Evolutionary conservation across 805 yeast species (phyloP).

Genomic region (Phaffomyces opuntiae): DNA sequence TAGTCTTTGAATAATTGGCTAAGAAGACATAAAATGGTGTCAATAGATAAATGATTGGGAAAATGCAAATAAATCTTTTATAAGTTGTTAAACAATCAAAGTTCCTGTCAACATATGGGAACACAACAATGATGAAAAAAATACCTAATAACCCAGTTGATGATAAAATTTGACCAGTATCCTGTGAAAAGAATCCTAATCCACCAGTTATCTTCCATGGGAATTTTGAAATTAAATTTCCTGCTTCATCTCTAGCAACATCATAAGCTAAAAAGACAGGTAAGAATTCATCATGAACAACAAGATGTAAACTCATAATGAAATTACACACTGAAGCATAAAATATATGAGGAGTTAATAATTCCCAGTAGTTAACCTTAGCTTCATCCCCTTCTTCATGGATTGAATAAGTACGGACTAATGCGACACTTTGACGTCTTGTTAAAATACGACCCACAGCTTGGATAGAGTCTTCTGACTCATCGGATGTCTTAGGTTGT

Average conservation of each 20-base stretch:
- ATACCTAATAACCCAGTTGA: slow-evolving; percentile 17
- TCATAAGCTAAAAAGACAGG: slow-evolving; percentile 45
- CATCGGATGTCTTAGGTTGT: no score
- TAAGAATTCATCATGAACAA: slow-evolving; percentile 46
- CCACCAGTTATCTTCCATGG: slow-evolving; percentile 20
- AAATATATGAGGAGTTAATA: slow-evolving; percentile 26
- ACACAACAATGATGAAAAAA: slow-evolving; percentile 11
- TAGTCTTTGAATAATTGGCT: slow-evolving; percentile 12
- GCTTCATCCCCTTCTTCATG: slow-evolving; percentile 25
- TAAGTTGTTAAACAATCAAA: slow-evolving; percentile 16
- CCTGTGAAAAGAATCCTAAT: slow-evolving; percentile 12
- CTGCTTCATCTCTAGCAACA: slow-evolving; percentile 9
- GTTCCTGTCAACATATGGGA: slow-evolving; percentile 18
- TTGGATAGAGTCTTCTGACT: slow-evolving; percentile 20
- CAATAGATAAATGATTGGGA: slow-evolving; percentile 13
- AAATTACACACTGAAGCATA: slow-evolving; percentile 33
- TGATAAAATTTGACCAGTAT: slow-evolving; percentile 17
- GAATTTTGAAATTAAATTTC: slow-evolving; percentile 10
- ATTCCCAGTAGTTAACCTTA: slow-evolving; percentile 15
- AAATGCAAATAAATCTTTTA: slow-evolving; percentile 9
- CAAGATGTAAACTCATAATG: slow-evolving; percentile 37
- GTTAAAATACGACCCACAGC: slow-evolving; percentile 22
- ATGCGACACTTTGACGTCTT: slow-evolving; percentile 26
- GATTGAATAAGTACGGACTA: slow-evolving; percentile 26
- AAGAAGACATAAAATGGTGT: slow-evolving; percentile 16